Evolutionary conservation across 441 rosid genomes (phyloP).

Genomic region (Adansonia gregorii): DNA sequence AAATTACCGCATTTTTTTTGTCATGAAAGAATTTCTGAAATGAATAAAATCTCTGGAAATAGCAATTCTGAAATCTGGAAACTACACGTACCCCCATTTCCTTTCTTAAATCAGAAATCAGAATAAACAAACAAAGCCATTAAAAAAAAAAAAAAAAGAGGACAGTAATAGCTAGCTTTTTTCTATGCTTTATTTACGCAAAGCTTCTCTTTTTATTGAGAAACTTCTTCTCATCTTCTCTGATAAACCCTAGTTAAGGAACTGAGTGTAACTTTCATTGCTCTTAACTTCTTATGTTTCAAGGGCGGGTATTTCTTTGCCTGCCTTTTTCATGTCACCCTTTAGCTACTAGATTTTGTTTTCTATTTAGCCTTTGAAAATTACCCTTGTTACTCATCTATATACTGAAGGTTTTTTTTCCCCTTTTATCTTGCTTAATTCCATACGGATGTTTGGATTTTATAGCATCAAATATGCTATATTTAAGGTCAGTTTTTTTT

Average conservation of each 20-base stretch:
- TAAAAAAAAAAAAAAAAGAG: too few species aligned
- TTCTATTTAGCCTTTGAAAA: neutral
- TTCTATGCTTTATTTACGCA: neutral
- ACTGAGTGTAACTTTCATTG: neutral
- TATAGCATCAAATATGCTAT: conserved; percentile 47
- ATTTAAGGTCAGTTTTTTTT: conserved; percentile 48
- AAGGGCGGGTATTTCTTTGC: neutral
- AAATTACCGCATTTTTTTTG: too few species aligned
- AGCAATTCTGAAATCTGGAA: too few species aligned
- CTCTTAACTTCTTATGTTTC: neutral
- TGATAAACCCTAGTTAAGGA: neutral
- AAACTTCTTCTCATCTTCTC: neutral
- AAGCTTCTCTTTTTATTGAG: neutral
- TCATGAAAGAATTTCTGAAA: too few species aligned
- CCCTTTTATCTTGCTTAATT: neutral
- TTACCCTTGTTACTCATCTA: neutral
- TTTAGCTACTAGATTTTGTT: neutral
- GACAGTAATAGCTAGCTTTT: neutral
- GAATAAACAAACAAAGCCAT: too few species aligned
- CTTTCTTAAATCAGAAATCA: too few species aligned
- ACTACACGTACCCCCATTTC: too few species aligned
- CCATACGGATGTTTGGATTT: too few species aligned
- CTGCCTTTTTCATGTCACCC: neutral
- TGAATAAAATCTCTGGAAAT: too few species aligned
- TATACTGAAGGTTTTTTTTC: neutral